Conservation (phyloP, 257 asterid genomes). For the Capsicum chinense region DNA sequence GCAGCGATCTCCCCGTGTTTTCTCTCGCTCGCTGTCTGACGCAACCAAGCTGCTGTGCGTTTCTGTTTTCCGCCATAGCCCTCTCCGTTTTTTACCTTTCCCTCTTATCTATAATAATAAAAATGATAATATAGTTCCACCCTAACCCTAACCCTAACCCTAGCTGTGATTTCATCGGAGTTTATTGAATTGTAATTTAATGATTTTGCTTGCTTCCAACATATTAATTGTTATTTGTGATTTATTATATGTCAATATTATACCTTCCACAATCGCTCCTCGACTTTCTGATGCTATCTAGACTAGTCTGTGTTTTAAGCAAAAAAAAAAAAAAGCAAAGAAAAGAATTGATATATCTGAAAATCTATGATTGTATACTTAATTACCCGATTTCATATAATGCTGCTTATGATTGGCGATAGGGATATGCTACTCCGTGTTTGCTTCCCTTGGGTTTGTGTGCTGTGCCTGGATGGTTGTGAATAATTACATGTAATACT, state of each 20-base stretch:
- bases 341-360: not conserved
- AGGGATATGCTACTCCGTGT: not conserved
- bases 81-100: not conserved
- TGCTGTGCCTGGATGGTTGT: not conserved
- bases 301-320: not conserved
- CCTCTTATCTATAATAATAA: not conserved
- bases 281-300: not conserved
- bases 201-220: not conserved
- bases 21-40: not conserved
- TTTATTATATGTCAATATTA: not conserved
- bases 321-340: no score
- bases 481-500: not conserved
- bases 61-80: not conserved
- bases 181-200: slow-evolving; percentile 1
- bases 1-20: slow-evolving; percentile 20
- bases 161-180: not conserved
- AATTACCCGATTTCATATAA: not conserved
- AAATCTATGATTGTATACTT: not conserved
- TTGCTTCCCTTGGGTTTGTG: not conserved
- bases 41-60: not conserved
- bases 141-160: slow-evolving; percentile 26
- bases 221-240: not conserved
- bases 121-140: not conserved
- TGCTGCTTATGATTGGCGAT: not conserved
- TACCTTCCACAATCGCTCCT: not conserved